A percentile compares a stretch with the other conserved stretches of the same genome.
Conservation (phyloP, 2,329 filamentous ascomycete genomes). For the Coniochaeta ligniaria region DNA sequence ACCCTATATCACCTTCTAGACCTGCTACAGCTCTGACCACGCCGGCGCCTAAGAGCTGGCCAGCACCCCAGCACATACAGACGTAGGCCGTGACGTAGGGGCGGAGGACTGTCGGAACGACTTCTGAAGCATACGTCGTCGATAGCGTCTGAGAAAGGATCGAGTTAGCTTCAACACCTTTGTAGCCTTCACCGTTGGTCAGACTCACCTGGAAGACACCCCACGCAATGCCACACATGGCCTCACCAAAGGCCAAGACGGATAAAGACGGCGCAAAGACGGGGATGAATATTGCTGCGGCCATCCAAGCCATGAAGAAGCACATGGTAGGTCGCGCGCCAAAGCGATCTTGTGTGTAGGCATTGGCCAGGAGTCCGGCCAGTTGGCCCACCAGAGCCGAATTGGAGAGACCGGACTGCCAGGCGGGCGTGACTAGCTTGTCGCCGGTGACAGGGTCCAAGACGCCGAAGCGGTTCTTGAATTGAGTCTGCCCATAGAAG, state of each 20-base stretch:
- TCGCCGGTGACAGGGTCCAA: constrained; percentile 13
- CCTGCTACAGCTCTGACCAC: constrained; percentile 23
- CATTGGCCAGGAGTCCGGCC: constrained; percentile 33
- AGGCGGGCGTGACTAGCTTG: constrained; percentile 32
- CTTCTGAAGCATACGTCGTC: constrained; percentile 28
- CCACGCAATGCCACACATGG: constrained; percentile 30
- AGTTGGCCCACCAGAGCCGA: constrained; percentile 35
- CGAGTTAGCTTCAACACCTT: background rate
- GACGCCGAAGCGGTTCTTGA: constrained; percentile 20
- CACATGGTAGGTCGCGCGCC: constrained; percentile 29
- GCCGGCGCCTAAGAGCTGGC: constrained; percentile 26
- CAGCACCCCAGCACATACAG: constrained; percentile 32
- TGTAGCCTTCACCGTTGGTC: background rate
- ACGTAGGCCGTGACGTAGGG: constrained; percentile 28
- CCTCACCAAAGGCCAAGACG: constrained; percentile 26
- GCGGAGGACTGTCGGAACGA: constrained; percentile 22
- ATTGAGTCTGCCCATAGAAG: constrained; percentile 25
- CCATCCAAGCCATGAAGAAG: constrained; percentile 25
- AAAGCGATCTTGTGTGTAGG: constrained; percentile 29
- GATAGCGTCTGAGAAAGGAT: constrained; percentile 16
- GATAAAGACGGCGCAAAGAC: constrained; percentile 25
- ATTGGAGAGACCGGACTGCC: constrained; percentile 38
- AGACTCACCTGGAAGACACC: constrained; percentile 21
- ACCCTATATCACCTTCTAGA: constrained; percentile 21
- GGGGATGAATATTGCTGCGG: constrained; percentile 26